Conservation (phyloP, 2,329 filamentous ascomycete genomes). For the Cercospora nicotianae region DNA sequence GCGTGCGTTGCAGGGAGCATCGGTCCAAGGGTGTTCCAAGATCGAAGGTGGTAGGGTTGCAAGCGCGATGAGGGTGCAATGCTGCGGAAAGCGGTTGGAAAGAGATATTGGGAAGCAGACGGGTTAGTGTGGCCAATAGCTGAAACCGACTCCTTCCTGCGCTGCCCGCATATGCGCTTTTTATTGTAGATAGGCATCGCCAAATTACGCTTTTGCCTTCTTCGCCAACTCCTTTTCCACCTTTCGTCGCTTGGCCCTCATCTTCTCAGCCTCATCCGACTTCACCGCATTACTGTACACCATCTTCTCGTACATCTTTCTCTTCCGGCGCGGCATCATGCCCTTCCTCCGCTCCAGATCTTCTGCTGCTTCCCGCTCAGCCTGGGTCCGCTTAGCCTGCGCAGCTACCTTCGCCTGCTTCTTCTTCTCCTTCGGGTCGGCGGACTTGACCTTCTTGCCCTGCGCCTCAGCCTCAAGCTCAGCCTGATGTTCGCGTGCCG, state of each 20-base stretch:
- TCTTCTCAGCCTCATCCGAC: slow-evolving; percentile 82
- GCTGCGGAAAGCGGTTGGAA: neutral
- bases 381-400: slow-evolving; percentile 67
- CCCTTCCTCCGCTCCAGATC: slow-evolving; percentile 91
- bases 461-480: slow-evolving; percentile 91
- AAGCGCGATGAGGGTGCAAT: neutral
- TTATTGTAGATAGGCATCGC: neutral
- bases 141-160: neutral
- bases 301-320: slow-evolving; percentile 98
- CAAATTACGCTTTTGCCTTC: slow-evolving; percentile 12
- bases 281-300: slow-evolving; percentile 91
- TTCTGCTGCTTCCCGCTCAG: slow-evolving; percentile 70
- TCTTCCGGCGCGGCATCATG: slow-evolving; percentile 98
- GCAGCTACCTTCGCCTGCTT: slow-evolving; percentile 65
- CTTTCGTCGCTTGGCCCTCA: slow-evolving; percentile 87
- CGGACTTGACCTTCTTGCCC: slow-evolving; percentile 55
- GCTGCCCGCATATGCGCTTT: neutral
- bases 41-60: neutral
- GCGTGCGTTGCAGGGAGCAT: neutral
- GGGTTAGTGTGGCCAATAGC: neutral
- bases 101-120: neutral
- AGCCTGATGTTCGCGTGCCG: slow-evolving; percentile 71
- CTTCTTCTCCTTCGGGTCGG: slow-evolving; percentile 57
- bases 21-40: neutral
- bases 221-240: slow-evolving; percentile 57